phyloP scores from a whole-genome alignment of 495 filamentous ascomycete species.

The Neurospora intermedia region DNA sequence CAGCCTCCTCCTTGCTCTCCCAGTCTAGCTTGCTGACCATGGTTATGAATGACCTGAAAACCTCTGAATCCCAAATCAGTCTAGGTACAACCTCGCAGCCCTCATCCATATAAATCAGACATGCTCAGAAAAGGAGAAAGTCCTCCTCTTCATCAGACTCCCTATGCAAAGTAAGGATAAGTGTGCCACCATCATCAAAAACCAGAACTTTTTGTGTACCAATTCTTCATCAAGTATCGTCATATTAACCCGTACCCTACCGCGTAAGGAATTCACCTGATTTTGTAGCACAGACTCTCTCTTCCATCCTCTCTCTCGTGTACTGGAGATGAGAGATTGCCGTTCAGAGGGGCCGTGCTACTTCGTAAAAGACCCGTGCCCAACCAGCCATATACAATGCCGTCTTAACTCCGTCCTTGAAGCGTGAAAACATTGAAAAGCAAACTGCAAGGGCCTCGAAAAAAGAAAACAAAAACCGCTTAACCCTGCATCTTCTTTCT shows the following conservation, averaged over 20 bases:
- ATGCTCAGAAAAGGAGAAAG: background rate
- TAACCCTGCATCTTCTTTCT: constrained; percentile 54
- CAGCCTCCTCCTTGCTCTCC: background rate
- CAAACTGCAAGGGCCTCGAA: constrained; percentile 2
- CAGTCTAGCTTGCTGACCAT: background rate
- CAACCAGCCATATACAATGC: background rate
- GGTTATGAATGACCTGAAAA: background rate
- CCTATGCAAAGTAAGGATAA: background rate
- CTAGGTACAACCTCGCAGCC: background rate
- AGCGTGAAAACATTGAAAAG: constrained; percentile 1
- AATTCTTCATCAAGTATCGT: constrained; percentile 1
- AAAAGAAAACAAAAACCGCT: constrained; percentile 2
- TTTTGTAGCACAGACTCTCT: constrained; percentile 1
- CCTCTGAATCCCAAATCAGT: background rate
- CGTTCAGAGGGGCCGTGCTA: background rate
- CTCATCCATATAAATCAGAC: background rate
- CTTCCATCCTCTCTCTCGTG: background rate
- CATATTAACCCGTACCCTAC: background rate
- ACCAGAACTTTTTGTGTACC: background rate
- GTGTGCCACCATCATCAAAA: background rate
- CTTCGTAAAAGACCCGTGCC: constrained; percentile 4
- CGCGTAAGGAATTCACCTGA: background rate
- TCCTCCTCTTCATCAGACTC: background rate
- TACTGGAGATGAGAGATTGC: background rate
- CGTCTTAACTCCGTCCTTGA: constrained; percentile 9